Evolutionary conservation across 2,329 filamentous ascomycete genomes (phyloP).

Genomic region (Didymella lethalis): DNA sequence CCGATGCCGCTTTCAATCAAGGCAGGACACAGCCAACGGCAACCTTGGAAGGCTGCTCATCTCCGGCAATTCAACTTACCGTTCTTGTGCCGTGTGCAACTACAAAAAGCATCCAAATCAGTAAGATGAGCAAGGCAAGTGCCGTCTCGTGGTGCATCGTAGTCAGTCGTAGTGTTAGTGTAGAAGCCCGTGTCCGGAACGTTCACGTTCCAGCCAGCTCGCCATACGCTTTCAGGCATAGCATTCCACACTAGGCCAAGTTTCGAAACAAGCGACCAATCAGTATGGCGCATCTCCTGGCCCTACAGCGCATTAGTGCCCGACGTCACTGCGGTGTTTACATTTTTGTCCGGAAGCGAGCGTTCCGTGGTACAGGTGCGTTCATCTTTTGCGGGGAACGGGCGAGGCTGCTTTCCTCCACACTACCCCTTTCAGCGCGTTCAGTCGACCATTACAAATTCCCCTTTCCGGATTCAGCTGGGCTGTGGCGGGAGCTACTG

Average conservation of each 20-base stretch:
- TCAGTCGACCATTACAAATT: constrained; percentile 6
- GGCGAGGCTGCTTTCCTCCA: constrained; percentile 7
- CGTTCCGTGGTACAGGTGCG: constrained; percentile 6
- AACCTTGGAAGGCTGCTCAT: neutral
- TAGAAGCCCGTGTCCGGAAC: constrained; percentile 9
- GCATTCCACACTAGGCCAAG: constrained; percentile 3
- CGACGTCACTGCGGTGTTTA: constrained; percentile 14
- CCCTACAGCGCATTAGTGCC: constrained; percentile 2
- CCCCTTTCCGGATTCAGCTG: constrained; percentile 5
- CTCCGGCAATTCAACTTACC: constrained; percentile 12
- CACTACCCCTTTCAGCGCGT: neutral
- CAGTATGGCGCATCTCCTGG: neutral
- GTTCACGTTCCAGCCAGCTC: constrained; percentile 12
- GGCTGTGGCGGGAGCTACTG: constrained; percentile 1
- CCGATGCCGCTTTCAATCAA: constrained; percentile 7
- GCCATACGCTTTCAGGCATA: constrained; percentile 2
- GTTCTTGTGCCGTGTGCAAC: constrained; percentile 3
- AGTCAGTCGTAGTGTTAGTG: constrained; percentile 5
- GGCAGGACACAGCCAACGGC: constrained; percentile 2
- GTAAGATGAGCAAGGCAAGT: constrained; percentile 11
- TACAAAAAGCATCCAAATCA: constrained; percentile 5
- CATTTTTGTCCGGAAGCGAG: constrained; percentile 8
- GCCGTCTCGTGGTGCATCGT: constrained; percentile 1
- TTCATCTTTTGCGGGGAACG: constrained; percentile 9
- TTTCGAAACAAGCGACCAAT: constrained; percentile 9